phyloP scores from a whole-genome alignment of 345 rosid species.

The Gossypium australe region DNA sequence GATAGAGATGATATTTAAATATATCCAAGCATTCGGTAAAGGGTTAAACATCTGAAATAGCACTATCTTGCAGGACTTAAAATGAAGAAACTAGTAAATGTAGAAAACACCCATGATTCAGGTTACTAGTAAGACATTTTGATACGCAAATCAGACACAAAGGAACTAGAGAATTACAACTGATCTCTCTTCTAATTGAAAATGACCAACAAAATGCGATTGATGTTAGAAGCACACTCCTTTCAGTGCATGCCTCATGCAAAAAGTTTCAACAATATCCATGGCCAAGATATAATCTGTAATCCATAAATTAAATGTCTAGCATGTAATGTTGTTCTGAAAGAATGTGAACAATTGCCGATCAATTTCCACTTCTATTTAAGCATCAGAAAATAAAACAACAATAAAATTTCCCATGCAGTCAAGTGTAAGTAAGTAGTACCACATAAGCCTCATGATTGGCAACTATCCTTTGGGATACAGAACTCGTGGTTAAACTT shows the following conservation, averaged over 20 bases:
- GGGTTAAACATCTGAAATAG: too few relatives aligned
- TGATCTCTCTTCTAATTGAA: neutral
- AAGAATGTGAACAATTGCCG: neutral
- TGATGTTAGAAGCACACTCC: neutral
- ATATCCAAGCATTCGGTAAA: too few relatives aligned
- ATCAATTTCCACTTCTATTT: neutral
- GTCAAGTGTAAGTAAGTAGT: conserved; percentile 4
- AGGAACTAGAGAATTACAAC: neutral
- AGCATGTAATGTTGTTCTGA: neutral
- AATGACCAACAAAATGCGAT: neutral
- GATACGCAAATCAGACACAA: neutral
- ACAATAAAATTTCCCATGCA: neutral
- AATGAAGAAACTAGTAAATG: neutral
- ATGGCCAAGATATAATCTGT: too few relatives aligned
- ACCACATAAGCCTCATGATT: conserved; percentile 81
- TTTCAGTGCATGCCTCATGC: neutral
- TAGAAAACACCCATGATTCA: neutral
- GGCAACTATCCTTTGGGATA: conserved; percentile 72
- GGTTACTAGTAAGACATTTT: neutral
- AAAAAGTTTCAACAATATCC: neutral
- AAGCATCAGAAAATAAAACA: neutral
- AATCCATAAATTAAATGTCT: neutral
- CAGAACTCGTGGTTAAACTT: conserved; percentile 61
- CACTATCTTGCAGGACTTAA: neutral
- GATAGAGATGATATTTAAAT: neutral